Base-by-base conservation (phyloP, 768 basidiomycete species). In the Lyophyllum decastes region DNA sequence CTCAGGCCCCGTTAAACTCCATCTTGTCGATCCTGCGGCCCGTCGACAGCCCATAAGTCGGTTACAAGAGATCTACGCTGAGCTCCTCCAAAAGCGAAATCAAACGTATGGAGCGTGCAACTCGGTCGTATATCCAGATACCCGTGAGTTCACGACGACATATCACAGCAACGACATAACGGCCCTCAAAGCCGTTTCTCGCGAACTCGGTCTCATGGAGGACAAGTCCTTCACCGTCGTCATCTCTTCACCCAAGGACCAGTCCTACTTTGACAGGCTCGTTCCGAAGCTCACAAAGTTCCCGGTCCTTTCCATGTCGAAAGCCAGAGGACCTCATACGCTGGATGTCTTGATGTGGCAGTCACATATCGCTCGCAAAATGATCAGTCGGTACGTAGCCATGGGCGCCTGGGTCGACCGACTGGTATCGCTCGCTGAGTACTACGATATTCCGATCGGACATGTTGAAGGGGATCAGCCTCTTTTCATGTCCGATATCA, bases 341-440 rank as follows among this genome's bases (percentile, higher is more conserved):
- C 79, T 90, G 21, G 91, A 92, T 55, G 82, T 90, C 45, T 90
- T 97, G 66, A 90, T 90, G 10, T 98, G 96, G 95, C 90, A 98
- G 63, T 76, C 82, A 0, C 84, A 90, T 62, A 90, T 94, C 19
- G 86, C 87, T 0, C 79, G 86, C 61, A 92, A 91, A 70, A 90
- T 98, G 88, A 71, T 97, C 54, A 82, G 76, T 22, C 89, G 94
- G 34, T 98, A 94, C 68, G 77, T 98, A 21, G 78, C 79, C 34
- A 72, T 93, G 40, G 91, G 93, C 0, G 62, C 75, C 2, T 96
- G 93, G 92, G 72, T 98, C 41, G 88, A 92, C 64, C 82, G 89
- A 22, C 82, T 88, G 62, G 79, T 91, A 2, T 82, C 89, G 6
- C 82, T 95, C 35, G 90, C 96, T 0, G 84, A 90, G 61, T 95